Evolutionary conservation across 352 stramenopile genomes (phyloP).

Genomic region (Salisapilia sapeloensis): DNA sequence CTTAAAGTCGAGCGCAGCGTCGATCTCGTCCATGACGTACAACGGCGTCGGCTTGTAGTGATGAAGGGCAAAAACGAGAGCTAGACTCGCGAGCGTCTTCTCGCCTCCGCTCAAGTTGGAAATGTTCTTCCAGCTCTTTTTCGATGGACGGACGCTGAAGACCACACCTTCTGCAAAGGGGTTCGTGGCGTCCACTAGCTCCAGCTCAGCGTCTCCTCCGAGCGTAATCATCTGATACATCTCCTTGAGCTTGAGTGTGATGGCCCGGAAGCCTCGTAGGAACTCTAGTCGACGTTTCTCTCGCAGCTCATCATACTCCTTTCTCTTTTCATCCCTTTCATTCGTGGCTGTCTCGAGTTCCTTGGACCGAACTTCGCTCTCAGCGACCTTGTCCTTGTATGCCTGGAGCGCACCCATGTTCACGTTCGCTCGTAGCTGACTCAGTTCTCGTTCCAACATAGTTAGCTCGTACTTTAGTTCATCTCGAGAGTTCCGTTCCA

Average conservation of each 20-base stretch:
- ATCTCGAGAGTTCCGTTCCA: constrained; percentile 82
- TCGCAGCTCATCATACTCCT: constrained; percentile 93
- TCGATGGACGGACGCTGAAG: constrained; percentile 97
- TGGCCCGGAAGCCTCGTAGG: constrained; percentile 97
- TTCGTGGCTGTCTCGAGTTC: constrained; percentile 93
- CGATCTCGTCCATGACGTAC: constrained; percentile 97
- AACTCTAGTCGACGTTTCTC: constrained; percentile 96
- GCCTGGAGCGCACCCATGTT: constrained; percentile 86
- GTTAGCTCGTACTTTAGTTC: constrained; percentile 90
- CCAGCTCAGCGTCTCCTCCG: constrained; percentile 94
- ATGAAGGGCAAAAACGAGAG: constrained; percentile 99
- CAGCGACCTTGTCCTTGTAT: constrained; percentile 90
- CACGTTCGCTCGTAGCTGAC: constrained; percentile 88
- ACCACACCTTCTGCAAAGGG: constrained; percentile 98
- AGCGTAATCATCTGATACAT: constrained; percentile 99
- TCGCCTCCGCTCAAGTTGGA: constrained; percentile 97
- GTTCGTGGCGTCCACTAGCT: constrained; percentile 98
- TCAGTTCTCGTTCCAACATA: constrained; percentile 84
- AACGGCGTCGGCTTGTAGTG: constrained; percentile 99
- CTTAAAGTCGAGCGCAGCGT: constrained; percentile 95
- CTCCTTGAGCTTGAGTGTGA: constrained; percentile 99
- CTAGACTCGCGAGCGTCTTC: constrained; percentile 97
- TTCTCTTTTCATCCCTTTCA: constrained; percentile 82
- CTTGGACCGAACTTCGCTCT: constrained; percentile 85
- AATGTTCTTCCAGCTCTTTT: constrained; percentile 99